phyloP scores from a whole-genome alignment of 2,329 filamentous ascomycete genomes.

The Colletotrichum scovillei region DNA sequence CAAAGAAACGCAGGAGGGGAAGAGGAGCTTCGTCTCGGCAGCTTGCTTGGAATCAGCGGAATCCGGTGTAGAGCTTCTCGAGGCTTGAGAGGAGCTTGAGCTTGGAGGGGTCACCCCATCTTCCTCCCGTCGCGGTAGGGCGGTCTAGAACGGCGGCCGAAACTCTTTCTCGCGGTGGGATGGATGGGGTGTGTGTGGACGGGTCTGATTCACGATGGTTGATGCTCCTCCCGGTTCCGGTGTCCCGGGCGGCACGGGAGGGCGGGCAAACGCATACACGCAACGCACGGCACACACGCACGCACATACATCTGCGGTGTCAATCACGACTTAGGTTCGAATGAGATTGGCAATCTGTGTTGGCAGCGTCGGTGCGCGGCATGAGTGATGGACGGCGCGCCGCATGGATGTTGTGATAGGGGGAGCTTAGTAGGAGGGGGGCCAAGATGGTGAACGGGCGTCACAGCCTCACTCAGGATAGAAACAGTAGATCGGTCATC shows the following conservation, averaged over 20 bases:
- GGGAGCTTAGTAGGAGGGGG: neutral
- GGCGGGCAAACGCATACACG: neutral
- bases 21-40: neutral
- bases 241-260: conserved; percentile 22
- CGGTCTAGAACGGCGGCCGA: conserved; percentile 12
- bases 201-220: neutral
- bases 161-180: neutral
- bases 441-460: neutral
- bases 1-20: neutral
- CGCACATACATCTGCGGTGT: neutral
- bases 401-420: neutral
- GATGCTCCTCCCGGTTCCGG: conserved; percentile 19
- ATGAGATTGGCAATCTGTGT: conserved; percentile 10
- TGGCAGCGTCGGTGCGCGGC: neutral
- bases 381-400: neutral
- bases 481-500: conserved; percentile 9
- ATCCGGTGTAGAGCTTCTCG: neutral
- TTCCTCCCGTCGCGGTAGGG: neutral
- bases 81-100: neutral
- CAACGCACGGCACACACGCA: neutral
- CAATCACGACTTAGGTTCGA: neutral
- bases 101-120: conserved; percentile 1
- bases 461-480: conserved; percentile 33
- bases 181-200: neutral
- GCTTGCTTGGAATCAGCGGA: neutral